Base-by-base conservation (phyloP, 176 grass and related monocot species). In the Eragrostis curvula region DNA sequence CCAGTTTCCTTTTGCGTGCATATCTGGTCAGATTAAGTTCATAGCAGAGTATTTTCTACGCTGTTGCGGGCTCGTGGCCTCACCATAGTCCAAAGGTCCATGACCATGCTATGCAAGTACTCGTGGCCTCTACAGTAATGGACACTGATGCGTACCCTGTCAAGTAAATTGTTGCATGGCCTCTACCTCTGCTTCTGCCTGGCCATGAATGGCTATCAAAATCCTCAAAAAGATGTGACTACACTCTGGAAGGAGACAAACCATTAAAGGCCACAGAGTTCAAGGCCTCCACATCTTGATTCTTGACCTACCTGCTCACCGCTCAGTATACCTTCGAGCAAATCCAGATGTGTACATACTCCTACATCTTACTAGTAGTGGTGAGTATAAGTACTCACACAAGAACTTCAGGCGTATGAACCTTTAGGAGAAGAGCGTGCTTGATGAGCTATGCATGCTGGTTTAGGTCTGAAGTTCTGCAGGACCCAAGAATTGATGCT, bases 151-250 rank as follows among this genome's bases (percentile, higher is more conserved):
- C 56, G 65, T 79, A 86, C 49, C 60, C 68, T 62, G 51, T 75
- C 12, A 73, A 83, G 74, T 82, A 83, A 79, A 83, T 90, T 69
- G 73, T 74, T 86, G 74, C 60, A 61, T 74, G 79, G 73, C 50
- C 67, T 83, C 83, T 86, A 77, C 71, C 67, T 83, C 83, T 86
- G 82, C 71, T 36, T 77, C 56, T 83, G 88, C 83, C 48, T 86
- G 79, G 49, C 57, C 67, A 83, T 60, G 88, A 86, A 86, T 86
- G 79, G 79, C 76, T 90, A 82, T 79, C 88, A 90, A 90, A 86
- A 90, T 86, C 84, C 79, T 83, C 84, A 83, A 83, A 74, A 66
- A 64, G 86, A 91, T 87, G 89, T 91, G 92, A 91, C 92, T 56
- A 84, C 66, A 89, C 92, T 87, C 75, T 84, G 85, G 30, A n/a